Conservation (phyloP, 106 monocot genomes). For the Posidonia australis region DNA sequence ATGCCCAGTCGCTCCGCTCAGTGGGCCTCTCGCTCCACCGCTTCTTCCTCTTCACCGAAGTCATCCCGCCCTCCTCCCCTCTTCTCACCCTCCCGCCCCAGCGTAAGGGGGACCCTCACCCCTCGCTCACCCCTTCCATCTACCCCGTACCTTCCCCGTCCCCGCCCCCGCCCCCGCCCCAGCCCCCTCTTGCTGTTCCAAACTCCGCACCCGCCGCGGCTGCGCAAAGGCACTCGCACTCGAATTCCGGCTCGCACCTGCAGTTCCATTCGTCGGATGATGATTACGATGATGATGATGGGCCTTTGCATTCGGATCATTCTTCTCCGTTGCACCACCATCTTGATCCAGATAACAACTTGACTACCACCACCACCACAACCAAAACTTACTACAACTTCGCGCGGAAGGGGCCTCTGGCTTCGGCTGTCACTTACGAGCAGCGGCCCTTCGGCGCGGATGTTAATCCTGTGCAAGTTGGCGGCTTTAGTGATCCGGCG, state of each 20-base stretch:
- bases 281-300: conserved; percentile 26
- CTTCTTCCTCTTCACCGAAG: conserved; percentile 26
- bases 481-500: neutral
- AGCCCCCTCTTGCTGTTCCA: neutral
- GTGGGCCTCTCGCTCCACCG: conserved; percentile 42
- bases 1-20: conserved; percentile 45
- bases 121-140: conserved; percentile 16
- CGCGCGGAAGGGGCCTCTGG: conserved; percentile 4
- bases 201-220: neutral
- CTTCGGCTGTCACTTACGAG: conserved; percentile 12
- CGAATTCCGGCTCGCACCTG: conserved; percentile 60
- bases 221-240: conserved; percentile 27
- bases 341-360: neutral
- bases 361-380: neutral
- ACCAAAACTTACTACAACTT: conserved; percentile 1
- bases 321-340: conserved; percentile 4
- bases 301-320: conserved; percentile 39
- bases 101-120: conserved; percentile 43
- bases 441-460: conserved; percentile 3
- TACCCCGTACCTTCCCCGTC: neutral
- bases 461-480: no score
- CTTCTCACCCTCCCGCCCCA: conserved; percentile 52
- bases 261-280: conserved; percentile 47
- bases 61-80: conserved; percentile 21
- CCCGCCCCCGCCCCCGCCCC: conserved; percentile 1